A percentile compares a stretch with the other conserved stretches of the same genome.
Evolutionary conservation across 2,329 filamentous ascomycete species (phyloP).

Genomic region (Penicillium rolfsii): DNA sequence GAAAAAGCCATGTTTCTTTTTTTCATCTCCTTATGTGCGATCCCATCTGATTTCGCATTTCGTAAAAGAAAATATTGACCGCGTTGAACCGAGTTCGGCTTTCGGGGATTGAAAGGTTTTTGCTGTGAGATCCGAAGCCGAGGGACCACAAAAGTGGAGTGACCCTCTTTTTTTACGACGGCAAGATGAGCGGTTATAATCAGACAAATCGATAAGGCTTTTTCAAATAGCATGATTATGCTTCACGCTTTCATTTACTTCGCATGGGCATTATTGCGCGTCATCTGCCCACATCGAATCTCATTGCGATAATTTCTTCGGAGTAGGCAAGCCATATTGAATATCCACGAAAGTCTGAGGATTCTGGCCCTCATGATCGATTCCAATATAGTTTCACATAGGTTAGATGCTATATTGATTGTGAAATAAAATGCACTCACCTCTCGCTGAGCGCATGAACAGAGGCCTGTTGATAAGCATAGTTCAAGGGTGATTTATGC

Average conservation of each 20-base stretch:
- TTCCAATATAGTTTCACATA: background rate
- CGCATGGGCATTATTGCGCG: background rate
- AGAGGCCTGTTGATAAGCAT: background rate
- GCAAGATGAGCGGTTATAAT: background rate
- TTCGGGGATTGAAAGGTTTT: conserved; percentile 3
- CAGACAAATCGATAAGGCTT: background rate
- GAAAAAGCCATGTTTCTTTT: background rate
- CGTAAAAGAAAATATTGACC: conserved; percentile 1
- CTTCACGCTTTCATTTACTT: background rate
- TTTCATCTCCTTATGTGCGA: background rate
- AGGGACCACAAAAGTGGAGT: conserved; percentile 2
- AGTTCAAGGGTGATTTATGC: background rate
- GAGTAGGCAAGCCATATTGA: background rate
- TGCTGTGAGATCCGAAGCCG: conserved; percentile 4
- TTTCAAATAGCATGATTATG: background rate
- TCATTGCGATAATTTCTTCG: background rate
- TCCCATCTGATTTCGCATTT: background rate
- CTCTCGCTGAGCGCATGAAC: background rate
- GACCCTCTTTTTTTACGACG: background rate
- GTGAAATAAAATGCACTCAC: background rate
- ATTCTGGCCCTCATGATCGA: background rate
- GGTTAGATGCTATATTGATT: background rate
- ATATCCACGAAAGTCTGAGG: background rate
- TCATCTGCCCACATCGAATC: background rate
- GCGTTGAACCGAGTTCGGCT: conserved; percentile 6